Percentiles rank a stretch among this genome's conserved stretches.
These are phyloP conservation scores for Xylaria intraflava DNA, from an alignment of 495 filamentous ascomycete species.

Conservation along the genomic window DNA sequence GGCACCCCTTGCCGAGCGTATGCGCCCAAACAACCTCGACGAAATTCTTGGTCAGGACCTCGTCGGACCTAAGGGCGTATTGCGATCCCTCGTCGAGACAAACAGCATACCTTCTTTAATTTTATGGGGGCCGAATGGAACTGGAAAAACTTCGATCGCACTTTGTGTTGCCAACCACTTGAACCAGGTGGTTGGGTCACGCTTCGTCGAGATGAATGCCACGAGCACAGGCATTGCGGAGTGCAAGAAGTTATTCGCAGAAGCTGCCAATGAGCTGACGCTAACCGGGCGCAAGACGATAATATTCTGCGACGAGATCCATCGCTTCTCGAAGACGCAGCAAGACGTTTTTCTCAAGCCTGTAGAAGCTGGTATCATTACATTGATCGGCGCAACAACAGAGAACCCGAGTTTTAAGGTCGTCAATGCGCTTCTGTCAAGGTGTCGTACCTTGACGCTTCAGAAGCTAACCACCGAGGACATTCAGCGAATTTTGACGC, in stretches of 20 bases:
- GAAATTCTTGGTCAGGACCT: slow-evolving; percentile 89
- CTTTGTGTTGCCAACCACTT: slow-evolving; percentile 82
- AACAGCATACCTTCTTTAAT: slow-evolving; percentile 91
- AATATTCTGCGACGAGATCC: slow-evolving; percentile 96
- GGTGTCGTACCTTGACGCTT: slow-evolving; percentile 86
- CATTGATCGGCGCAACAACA: slow-evolving; percentile 90
- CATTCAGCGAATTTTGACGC: slow-evolving; percentile 61
- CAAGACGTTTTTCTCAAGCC: slow-evolving; percentile 94
- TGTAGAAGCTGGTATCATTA: slow-evolving; percentile 85
- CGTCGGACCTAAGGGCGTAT: slow-evolving; percentile 73
- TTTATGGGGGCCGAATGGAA: slow-evolving; percentile 85
- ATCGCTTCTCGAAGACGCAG: slow-evolving; percentile 86
- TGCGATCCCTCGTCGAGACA: slow-evolving; percentile 84
- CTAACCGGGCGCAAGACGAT: slow-evolving; percentile 88
- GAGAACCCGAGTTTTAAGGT: slow-evolving; percentile 97
- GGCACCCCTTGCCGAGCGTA: slow-evolving; percentile 85
- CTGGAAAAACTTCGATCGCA: slow-evolving; percentile 95
- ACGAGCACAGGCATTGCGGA: slow-evolving; percentile 87
- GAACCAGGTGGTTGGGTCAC: slow-evolving; percentile 65
- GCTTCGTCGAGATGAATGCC: slow-evolving; percentile 95
- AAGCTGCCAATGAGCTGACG: slow-evolving; percentile 73
- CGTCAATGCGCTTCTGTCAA: slow-evolving; percentile 76
- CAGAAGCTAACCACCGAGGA: slow-evolving; percentile 64
- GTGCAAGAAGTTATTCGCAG: slow-evolving; percentile 85
- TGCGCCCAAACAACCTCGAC: slow-evolving; percentile 78